These are phyloP conservation scores for Chaetomium tenue DNA, from an alignment of 495 filamentous ascomycete genomes.

Conservation along the genomic window DNA sequence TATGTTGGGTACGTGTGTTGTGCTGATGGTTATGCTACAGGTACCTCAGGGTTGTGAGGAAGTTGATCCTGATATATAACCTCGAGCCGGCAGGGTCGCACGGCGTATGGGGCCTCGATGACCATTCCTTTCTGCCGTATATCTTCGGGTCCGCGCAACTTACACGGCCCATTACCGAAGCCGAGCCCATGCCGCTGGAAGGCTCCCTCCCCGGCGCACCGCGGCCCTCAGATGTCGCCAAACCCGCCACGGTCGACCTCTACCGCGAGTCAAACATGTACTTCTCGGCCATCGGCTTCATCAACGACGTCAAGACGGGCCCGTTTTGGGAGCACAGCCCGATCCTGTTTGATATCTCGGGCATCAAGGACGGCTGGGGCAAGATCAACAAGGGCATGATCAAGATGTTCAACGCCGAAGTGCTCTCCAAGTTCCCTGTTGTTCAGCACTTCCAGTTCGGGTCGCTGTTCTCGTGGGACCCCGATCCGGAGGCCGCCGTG, in stretches of 20 bases:
- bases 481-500: slow-evolving; percentile 59
- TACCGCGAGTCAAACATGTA: slow-evolving; percentile 81
- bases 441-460: slow-evolving; percentile 98
- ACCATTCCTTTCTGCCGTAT: slow-evolving; percentile 96
- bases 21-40: slow-evolving; percentile 37
- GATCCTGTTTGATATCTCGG: slow-evolving; percentile 91
- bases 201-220: slow-evolving; percentile 73
- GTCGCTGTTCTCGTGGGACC: slow-evolving; percentile 78
- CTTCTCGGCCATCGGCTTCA: slow-evolving; percentile 97
- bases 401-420: slow-evolving; percentile 95
- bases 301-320: slow-evolving; percentile 94
- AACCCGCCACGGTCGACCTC: slow-evolving; percentile 61
- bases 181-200: slow-evolving; percentile 64
- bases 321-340: slow-evolving; percentile 99
- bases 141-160: slow-evolving; percentile 92
- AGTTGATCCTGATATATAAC: slow-evolving; percentile 85
- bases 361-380: slow-evolving; percentile 85
- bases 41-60: slow-evolving; percentile 79
- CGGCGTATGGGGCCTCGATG: slow-evolving; percentile 94
- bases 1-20: slow-evolving; percentile 53
- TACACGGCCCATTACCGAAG: slow-evolving; percentile 66
- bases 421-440: slow-evolving; percentile 89
- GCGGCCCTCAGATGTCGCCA: slow-evolving; percentile 65
- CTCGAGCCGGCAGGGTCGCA: slow-evolving; percentile 95
- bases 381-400: slow-evolving; percentile 99